Conservation (phyloP, 441 rosid species). For the Sinapis alba region DNA sequence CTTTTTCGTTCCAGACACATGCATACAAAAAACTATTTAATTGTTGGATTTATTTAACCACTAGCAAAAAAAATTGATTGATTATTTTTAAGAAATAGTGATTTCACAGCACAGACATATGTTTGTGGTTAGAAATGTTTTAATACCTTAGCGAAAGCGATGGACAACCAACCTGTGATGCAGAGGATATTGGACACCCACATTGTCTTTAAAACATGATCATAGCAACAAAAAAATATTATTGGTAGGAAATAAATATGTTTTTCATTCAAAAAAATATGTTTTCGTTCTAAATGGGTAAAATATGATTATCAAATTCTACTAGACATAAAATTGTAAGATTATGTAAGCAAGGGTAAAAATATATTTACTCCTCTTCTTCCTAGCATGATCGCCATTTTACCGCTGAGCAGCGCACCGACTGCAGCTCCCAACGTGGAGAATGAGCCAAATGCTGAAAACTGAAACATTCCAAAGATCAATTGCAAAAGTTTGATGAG, state of each 20-base stretch:
- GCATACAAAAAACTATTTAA: background rate
- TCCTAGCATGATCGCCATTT: slow-evolving; percentile 37
- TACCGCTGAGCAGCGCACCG: slow-evolving; percentile 40
- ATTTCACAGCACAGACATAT: background rate
- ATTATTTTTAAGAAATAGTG: background rate
- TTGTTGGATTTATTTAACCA: background rate
- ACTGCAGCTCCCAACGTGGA: slow-evolving; percentile 35
- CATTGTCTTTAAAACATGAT: slow-evolving; percentile 43
- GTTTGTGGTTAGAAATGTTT: background rate
- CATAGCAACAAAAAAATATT: background rate
- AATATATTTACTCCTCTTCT: slow-evolving; percentile 27
- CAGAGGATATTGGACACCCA: slow-evolving; percentile 55
- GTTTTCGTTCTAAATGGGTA: background rate
- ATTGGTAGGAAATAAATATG: background rate
- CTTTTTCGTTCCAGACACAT: slow-evolving; percentile 28
- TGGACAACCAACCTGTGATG: slow-evolving; percentile 59
- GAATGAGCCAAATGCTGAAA: slow-evolving; percentile 41
- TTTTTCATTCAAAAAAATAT: no score
- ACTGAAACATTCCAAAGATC: slow-evolving; percentile 11
- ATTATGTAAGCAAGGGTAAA: background rate
- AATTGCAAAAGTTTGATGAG: background rate
- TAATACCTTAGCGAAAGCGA: slow-evolving; percentile 55
- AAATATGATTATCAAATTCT: background rate
- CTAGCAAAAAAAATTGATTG: background rate
- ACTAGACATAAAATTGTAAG: background rate